Evolutionary conservation across 345 rosid species (phyloP).

Genomic region (Euphorbia lathyris): DNA sequence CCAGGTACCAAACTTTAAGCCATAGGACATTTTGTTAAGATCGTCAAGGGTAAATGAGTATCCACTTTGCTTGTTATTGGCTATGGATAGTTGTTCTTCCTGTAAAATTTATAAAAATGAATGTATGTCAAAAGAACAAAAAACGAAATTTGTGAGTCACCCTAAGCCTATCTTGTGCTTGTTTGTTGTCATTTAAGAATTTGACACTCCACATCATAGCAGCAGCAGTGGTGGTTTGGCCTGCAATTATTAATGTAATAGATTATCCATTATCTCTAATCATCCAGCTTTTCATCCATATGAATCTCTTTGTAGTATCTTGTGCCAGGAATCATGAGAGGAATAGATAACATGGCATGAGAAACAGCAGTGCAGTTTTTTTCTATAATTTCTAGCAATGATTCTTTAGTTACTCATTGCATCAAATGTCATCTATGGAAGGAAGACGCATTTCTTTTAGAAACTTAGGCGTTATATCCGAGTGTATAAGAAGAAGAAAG

Average conservation of each 20-base stretch:
- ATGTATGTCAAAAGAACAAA: not conserved
- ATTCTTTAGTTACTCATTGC: constrained; percentile 45
- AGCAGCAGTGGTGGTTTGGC: constrained; percentile 59
- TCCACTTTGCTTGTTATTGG: constrained; percentile 31
- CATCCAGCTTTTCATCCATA: constrained; percentile 43
- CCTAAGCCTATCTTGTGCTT: constrained; percentile 45
- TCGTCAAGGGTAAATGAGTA: constrained; percentile 40
- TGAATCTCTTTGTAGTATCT: constrained; percentile 48
- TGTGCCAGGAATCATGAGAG: constrained; percentile 56
- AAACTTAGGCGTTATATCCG: no score
- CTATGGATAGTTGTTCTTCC: constrained; percentile 47
- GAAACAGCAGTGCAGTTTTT: constrained; percentile 43
- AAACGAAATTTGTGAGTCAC: constrained; percentile 23
- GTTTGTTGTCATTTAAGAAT: constrained; percentile 43
- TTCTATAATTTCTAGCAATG: constrained; percentile 37
- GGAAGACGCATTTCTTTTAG: not conserved
- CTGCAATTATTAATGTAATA: constrained; percentile 55
- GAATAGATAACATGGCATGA: constrained; percentile 49
- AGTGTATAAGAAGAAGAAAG: no score
- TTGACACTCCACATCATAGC: constrained; percentile 68
- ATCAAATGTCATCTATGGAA: constrained; percentile 52
- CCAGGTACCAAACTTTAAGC: constrained; percentile 35
- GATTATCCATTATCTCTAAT: constrained; percentile 55
- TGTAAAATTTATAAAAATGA: constrained; percentile 12
- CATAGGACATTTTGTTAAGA: constrained; percentile 48